phyloP scores from a whole-genome alignment of 441 rosid genomes.

The Pelargonium citronellum region DNA sequence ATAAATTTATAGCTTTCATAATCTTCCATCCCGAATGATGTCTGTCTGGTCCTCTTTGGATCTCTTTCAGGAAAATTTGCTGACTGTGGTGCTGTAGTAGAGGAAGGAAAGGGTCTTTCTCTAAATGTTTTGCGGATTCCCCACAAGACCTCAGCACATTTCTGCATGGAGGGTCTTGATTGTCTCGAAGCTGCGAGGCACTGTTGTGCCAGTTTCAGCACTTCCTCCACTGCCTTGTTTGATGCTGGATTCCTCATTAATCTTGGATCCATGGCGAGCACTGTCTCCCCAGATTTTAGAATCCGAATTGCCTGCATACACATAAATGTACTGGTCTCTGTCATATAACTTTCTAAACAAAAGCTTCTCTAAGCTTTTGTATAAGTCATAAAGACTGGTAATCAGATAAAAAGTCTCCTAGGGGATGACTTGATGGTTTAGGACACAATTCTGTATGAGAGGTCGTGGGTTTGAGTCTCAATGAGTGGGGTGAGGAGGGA shows the following conservation, averaged over 20 bases:
- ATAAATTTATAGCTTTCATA: slow-evolving; percentile 35
- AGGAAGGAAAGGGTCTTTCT: slow-evolving; percentile 30
- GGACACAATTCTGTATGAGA: too few species aligned
- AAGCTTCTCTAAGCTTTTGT: too few species aligned
- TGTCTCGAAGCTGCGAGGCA: slow-evolving; percentile 51
- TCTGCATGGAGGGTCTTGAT: slow-evolving; percentile 72
- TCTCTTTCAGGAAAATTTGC: slow-evolving; percentile 39
- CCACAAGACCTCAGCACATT: slow-evolving; percentile 69
- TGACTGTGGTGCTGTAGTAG: slow-evolving; percentile 18
- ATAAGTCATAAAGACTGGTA: too few species aligned
- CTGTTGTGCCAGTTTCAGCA: slow-evolving; percentile 55
- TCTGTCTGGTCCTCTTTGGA: slow-evolving; percentile 26
- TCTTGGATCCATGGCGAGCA: slow-evolving; percentile 68
- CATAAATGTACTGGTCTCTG: not conserved
- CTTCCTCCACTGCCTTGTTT: slow-evolving; percentile 43
- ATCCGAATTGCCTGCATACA: slow-evolving; percentile 63
- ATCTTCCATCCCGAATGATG: slow-evolving; percentile 41
- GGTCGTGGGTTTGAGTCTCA: too few species aligned
- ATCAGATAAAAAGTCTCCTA: too few species aligned
- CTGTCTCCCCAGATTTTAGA: slow-evolving; percentile 47
- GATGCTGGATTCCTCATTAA: slow-evolving; percentile 61
- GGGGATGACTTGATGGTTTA: too few species aligned
- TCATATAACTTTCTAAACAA: too few species aligned
- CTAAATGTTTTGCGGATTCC: slow-evolving; percentile 48
- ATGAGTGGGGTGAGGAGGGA: too few species aligned